Base-by-base conservation (phyloP, 2,329 filamentous ascomycete genomes). In the Pezicula neosporulosa region DNA sequence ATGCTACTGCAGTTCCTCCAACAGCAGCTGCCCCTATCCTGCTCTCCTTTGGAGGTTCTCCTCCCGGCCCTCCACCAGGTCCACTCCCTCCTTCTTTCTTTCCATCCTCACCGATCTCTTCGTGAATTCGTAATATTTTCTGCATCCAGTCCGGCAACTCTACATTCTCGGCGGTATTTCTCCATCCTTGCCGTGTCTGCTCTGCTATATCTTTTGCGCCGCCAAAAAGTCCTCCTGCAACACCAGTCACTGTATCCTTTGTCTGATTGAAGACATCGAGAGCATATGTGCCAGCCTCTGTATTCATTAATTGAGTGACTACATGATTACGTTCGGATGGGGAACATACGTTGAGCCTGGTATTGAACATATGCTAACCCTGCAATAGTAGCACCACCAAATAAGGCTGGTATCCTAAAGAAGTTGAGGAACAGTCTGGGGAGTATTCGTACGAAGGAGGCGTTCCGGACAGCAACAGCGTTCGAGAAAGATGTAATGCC, bases 281-380 rank as follows among this genome's bases (percentile, higher is more conserved):
- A 3, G 85, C 87, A 69, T 87, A 92, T 53, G 82, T 90, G 53
- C 87, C 88, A 19, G 88, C 87, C 75, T 90, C 84, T 82, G 64
- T 10, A 39, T 24, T 39, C 27, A 10, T 35, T 53, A 24, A 57
- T 56, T 48, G 48, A 33, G 16, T 8, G 30, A 37, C 12, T 35
- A 33, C 37, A 27, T 15, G 15, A 33, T 15, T 35, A 38, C 2
- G 48, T 35, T 38, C 2, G 5, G 41, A 33, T 35, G 38, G 16
- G 41, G 44, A 33, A 54, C 88, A 56, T 80, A 92, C 89, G 89
- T 50, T 86, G 85, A 56, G 94, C 93, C 71, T 99, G 94, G 68
- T 99, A 97, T 68, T 99, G 94, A 45, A 99, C 74, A 80, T 96
- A 99, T 24, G 91, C 91, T 53, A 95, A 74, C 3, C 89, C 89